A percentile compares a stretch with the other conserved stretches of the same genome.
Evolutionary conservation across 2,329 filamentous ascomycete species (phyloP).

Genomic region (Balansia obtecta): DNA sequence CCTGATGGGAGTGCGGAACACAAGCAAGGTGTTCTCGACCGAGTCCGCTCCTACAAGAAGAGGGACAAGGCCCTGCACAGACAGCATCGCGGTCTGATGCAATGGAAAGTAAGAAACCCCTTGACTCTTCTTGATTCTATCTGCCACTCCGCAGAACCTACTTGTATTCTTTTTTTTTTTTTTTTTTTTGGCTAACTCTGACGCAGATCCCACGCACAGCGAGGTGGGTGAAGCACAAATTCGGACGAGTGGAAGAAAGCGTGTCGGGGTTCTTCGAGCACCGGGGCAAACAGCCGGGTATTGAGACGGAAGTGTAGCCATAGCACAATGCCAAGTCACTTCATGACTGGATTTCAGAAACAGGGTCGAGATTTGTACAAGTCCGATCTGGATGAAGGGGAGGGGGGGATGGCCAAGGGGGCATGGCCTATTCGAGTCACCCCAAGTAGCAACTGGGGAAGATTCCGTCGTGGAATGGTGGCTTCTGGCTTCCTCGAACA

Average conservation of each 20-base stretch:
- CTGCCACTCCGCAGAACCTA: too few relatives aligned
- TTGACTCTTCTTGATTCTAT: neutral
- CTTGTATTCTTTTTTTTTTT: too few relatives aligned
- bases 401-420: too few relatives aligned
- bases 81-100: slow-evolving; percentile 59
- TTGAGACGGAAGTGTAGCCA: slow-evolving; percentile 58
- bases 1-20: slow-evolving; percentile 24
- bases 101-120: slow-evolving; percentile 39
- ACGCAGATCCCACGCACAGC: slow-evolving; percentile 28
- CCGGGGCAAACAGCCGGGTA: slow-evolving; percentile 40
- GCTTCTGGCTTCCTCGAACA: too few relatives aligned
- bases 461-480: too few relatives aligned
- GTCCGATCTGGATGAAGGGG: too few relatives aligned
- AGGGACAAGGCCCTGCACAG: slow-evolving; percentile 49
- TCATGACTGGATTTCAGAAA: too few relatives aligned
- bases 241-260: slow-evolving; percentile 45
- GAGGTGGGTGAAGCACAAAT: slow-evolving; percentile 40
- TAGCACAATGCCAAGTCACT: too few relatives aligned
- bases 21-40: slow-evolving; percentile 33
- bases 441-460: too few relatives aligned
- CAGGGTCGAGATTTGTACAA: too few relatives aligned
- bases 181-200: neutral
- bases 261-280: slow-evolving; percentile 46
- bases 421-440: too few relatives aligned
- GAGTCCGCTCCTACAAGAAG: slow-evolving; percentile 47